phyloP scores from a whole-genome alignment of 805 yeast species.

The Metschnikowia rubicola region DNA sequence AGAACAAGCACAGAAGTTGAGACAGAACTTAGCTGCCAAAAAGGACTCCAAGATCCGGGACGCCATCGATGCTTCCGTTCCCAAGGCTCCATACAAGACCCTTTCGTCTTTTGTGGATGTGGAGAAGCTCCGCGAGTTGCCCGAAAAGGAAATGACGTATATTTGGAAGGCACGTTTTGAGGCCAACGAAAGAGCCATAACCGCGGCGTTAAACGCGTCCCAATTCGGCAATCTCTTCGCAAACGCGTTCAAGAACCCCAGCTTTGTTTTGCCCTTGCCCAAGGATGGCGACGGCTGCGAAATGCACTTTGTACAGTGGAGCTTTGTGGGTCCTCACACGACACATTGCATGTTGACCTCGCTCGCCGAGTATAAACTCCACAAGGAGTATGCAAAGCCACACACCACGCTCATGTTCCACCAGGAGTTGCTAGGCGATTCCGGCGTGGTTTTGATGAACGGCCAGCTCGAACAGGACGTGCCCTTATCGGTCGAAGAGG shows the following conservation, averaged over 20 bases:
- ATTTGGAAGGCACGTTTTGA: conserved; percentile 89
- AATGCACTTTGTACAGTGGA: conserved; percentile 93
- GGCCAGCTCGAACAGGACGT: conserved; percentile 76
- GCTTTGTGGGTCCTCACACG: conserved; percentile 77
- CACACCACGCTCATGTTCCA: conserved; percentile 91
- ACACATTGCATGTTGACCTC: conserved; percentile 89
- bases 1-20: conserved; percentile 30
- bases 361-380: conserved; percentile 85
- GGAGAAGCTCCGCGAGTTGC: conserved; percentile 57
- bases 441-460: conserved; percentile 75
- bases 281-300: conserved; percentile 59
- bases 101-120: conserved; percentile 67
- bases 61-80: conserved; percentile 33
- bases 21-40: conserved; percentile 19
- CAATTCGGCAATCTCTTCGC: conserved; percentile 62
- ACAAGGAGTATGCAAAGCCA: conserved; percentile 89
- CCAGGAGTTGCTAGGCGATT: conserved; percentile 60
- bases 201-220: conserved; percentile 57
- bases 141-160: conserved; percentile 62
- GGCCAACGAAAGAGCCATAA: conserved; percentile 52
- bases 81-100: conserved; percentile 60
- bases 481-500: conserved; percentile 64
- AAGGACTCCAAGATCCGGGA: conserved; percentile 26
- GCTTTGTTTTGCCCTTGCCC: conserved; percentile 88
- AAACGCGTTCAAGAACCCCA: conserved; percentile 71